Percentiles rank a stretch among this genome's conserved stretches.
Evolutionary conservation across 2,329 filamentous ascomycete genomes (phyloP).

Genomic region (Rhinocladiella similis): DNA sequence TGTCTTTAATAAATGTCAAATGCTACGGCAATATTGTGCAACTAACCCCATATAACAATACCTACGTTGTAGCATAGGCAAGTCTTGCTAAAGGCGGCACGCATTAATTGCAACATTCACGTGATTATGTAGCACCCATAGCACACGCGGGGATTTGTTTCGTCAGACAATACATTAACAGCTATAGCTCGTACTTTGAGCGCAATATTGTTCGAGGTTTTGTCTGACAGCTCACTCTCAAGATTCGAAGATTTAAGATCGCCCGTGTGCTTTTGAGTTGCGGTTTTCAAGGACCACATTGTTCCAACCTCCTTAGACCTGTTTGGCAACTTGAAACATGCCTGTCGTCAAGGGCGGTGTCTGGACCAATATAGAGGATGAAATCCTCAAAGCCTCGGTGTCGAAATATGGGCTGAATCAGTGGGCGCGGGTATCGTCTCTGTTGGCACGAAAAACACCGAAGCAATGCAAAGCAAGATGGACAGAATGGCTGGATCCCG

Average conservation of each 20-base stretch:
- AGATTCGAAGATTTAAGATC: neutral
- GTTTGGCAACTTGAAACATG: slow-evolving; percentile 45
- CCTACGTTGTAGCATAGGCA: no score
- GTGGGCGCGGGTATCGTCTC: slow-evolving; percentile 96
- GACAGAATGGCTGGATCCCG: slow-evolving; percentile 97
- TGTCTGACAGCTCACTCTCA: neutral
- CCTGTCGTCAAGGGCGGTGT: slow-evolving; percentile 67
- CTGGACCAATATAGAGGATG: slow-evolving; percentile 77
- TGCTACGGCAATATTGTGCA: no score
- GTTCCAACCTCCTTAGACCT: no score
- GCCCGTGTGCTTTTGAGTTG: neutral
- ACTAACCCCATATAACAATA: no score
- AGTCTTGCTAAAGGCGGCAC: neutral
- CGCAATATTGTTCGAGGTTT: neutral
- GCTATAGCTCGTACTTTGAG: no score
- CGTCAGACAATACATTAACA: no score
- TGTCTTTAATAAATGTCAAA: no score
- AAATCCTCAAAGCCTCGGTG: slow-evolving; percentile 93
- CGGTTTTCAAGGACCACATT: no score
- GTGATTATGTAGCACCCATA: neutral
- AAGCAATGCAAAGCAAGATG: slow-evolving; percentile 99
- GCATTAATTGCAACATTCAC: neutral
- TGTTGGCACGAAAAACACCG: slow-evolving; percentile 93
- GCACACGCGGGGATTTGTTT: no score
- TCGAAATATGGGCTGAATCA: slow-evolving; percentile 96